Evolutionary conservation across 495 filamentous ascomycete genomes (phyloP), one percentile per base, ranked within the genome.

Genomic region (Hyphodiscus hymeniophilus): DNA sequence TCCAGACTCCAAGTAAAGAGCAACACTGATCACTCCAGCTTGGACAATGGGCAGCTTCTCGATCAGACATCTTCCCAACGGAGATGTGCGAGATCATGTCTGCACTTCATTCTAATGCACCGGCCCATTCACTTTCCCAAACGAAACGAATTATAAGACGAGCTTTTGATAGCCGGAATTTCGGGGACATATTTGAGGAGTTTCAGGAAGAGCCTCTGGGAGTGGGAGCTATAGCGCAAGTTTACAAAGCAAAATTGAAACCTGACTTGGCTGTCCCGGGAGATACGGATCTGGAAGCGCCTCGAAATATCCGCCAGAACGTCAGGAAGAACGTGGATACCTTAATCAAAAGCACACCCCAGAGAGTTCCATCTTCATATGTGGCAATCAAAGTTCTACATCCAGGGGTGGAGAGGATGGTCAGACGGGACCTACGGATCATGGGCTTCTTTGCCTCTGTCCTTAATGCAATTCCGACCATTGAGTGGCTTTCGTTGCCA

Each of bases 381-480:
- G 94, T 99, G 11, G 94, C 94, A 10, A 77, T 99, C 63, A 99
- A 99, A 66, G 92, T 99, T 36, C 75, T 95, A 4, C 94, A 99
- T 62, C 94, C 94, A 1, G 76, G 80, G 38, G 87, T 96, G 2
- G 94, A 99, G 55, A 80, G 87, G 36, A 80, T 82, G 15, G 92
- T 99, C 2, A 76, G 84, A 8, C 80, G 92, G 41, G 94, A 99
- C 60, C 68, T 99, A 22, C 76, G 78, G 18, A 99, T 99, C 51
- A 97, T 97, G 90, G 71, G 68, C 15, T 90, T 95, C 69, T 96
- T 99, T 60, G 94, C 94, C 32, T 70, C 81, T 0, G 56, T 86
- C 17, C 77, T 97, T 47, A 94, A 97, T 62, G 69, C 75, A 6
- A 85, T 97, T 40, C 94, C 94, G 2, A 96, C 91, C 0, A 90